Base-by-base conservation (phyloP, 768 basidiomycete species). In the Amanita exitialis region DNA sequence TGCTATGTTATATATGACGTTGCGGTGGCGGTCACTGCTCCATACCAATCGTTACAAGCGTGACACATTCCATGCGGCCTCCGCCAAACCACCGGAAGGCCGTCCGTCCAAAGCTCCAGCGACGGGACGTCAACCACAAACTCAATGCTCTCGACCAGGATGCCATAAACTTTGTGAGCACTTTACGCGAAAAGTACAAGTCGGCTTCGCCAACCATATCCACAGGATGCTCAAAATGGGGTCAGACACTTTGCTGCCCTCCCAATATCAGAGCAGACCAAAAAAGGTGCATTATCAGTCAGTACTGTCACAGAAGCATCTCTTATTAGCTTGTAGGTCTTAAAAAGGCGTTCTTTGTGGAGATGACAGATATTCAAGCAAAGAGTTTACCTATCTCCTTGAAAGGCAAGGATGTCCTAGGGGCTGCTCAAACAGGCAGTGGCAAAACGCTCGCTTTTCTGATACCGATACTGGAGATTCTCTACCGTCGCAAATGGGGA, bases 361-460 rank as follows among this genome's bases (percentile, higher is more conserved):
- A 86, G 18, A 91, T 92, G 78, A 96, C 94, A 0, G 86, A 91
- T 39, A 91, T 99, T 0, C 96, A 99, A 64, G 82, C 83, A 37
- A 76, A 90, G 64, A 86, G 93, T 35, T 85, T 99, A 34, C 96
- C 94, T 0, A 77, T 90, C 21, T 78, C 96, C 13, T 73, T 99
- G 2, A 91, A 95, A 43, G 93, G 96, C 18, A 90, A 91, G 64
- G 96, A 99, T 64, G 91, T 99, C 4, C 79, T 99, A 4, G 96
- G 93, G 50, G 94, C 96, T 18, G 96, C 96, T 4, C 78, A 83
- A 52, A 99, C 96, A 39, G 96, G 96, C 43, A 90, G 87, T 32
- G 96, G 95, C 16, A 98, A 99, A 69, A 98, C 96, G 0, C 78
- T 98, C 46, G 93, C 96, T 0, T 99, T 99, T 67, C 71, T 98